phyloP scores from a whole-genome alignment of 2,329 filamentous ascomycete genomes.

The Diaporthe citrichinensis region DNA sequence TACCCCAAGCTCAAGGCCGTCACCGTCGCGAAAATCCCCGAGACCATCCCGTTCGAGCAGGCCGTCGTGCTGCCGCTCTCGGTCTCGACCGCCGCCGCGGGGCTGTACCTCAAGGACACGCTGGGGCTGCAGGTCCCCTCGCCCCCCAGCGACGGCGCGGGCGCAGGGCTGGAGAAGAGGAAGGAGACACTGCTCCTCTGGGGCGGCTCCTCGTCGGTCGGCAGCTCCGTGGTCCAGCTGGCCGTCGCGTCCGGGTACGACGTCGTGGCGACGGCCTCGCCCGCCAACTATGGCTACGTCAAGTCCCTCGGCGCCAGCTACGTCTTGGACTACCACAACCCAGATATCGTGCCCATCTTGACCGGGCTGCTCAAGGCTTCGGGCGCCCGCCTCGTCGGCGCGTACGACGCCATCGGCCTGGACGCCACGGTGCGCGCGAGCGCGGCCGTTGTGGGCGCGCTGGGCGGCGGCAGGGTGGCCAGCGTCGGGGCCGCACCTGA shows the following conservation, averaged over 20 bases:
- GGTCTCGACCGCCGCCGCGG: constrained; percentile 47
- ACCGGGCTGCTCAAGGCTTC: constrained; percentile 7
- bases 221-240: constrained; percentile 59
- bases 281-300: constrained; percentile 35
- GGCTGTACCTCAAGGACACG: constrained; percentile 44
- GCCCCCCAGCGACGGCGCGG: constrained; percentile 14
- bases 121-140: constrained; percentile 45
- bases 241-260: constrained; percentile 43
- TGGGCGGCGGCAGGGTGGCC: constrained; percentile 21
- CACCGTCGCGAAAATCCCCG: constrained; percentile 45
- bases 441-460: constrained; percentile 21
- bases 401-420: constrained; percentile 39
- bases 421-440: constrained; percentile 29
- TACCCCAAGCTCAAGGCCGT: constrained; percentile 44
- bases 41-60: constrained; percentile 44
- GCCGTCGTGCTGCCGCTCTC: constrained; percentile 48
- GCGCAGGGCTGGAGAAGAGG: neutral
- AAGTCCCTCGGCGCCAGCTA: constrained; percentile 33
- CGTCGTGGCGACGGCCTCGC: constrained; percentile 38
- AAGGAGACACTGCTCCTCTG: constrained; percentile 56
- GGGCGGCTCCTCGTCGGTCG: constrained; percentile 62
- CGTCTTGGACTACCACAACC: constrained; percentile 43
- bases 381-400: constrained; percentile 27
- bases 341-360: constrained; percentile 43
- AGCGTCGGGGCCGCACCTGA: constrained; percentile 26